Evolutionary conservation across 2,329 filamentous ascomycete genomes (phyloP), one percentile per base, ranked within the genome.

Genomic region (Colletotrichum falcatum): DNA sequence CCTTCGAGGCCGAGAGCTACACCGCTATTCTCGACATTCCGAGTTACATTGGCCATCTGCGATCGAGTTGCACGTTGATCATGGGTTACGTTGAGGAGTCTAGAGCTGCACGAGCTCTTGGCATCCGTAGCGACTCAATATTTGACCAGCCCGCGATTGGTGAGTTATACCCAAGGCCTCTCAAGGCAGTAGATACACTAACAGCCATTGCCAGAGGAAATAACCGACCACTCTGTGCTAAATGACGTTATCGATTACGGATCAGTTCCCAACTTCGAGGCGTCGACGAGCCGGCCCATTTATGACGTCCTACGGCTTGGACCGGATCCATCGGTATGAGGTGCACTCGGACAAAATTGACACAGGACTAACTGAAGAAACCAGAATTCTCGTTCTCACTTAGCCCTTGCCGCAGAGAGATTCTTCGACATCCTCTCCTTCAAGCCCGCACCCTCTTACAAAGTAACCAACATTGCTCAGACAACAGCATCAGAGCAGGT

Each of bases 71-170:
- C 65, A 89, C 86, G 0, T 76, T 87, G 11, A 83, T 82, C 11
- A 85, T 89, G 82, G 83, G 86, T 12, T 75, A 86, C 1, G 79
- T 88, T 0, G 88, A 90, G 73, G 84, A 86, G 66, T 78, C 83
- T 4, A 82, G 86, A 42, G 84, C 84, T 0, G 78, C 81, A 12
- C 79, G 87, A 33, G 76, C 84, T 3, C 78, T 84, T 5, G 82
- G 83, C 0, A 79, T 81, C 2, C 80, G 80, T 35, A 75, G 79
- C 2, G 81, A 82, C 0, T 79, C 83, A 2, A 76, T 87, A 1
- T 79, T 84, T 1, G 81, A 83, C 3, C 81, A 86, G 51, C 74
- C 80, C 0, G 78, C 88, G n/a, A 81, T 85, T 48, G 75, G 87
- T 88, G 77, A 71, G 86, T 7, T 2, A 18, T 42, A 18, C 20